Percentiles rank a stretch among this genome's conserved stretches.
phyloP scores from a whole-genome alignment of 176 grass and related monocot species.

The Puya raimondii region DNA sequence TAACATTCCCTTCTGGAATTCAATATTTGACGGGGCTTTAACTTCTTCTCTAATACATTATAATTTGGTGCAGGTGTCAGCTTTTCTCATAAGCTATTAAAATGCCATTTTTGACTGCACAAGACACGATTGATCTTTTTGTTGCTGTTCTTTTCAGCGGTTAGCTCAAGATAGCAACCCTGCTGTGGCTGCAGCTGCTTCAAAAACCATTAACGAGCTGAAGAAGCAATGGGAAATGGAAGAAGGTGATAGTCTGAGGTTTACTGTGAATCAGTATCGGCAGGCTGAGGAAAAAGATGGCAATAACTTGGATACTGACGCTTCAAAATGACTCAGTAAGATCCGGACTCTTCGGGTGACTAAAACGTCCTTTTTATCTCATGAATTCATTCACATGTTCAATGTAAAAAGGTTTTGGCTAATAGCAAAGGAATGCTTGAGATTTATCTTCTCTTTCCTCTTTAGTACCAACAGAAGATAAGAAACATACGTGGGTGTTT shows the following conservation, averaged over 20 bases:
- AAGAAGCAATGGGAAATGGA: conserved; percentile 90
- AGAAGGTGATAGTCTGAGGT: conserved; percentile 86
- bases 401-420: too few species aligned
- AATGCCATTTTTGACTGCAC: not conserved
- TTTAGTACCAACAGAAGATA: too few species aligned
- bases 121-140: conserved; percentile 1
- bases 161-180: conserved; percentile 80
- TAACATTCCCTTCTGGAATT: not conserved
- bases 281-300: conserved; percentile 15
- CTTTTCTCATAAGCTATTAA: not conserved
- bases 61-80: not conserved
- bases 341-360: not conserved
- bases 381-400: too few species aligned
- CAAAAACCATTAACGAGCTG: conserved; percentile 76
- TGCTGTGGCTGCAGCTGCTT: conserved; percentile 59
- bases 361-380: too few species aligned
- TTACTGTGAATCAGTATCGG: conserved; percentile 56
- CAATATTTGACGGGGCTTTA: not conserved
- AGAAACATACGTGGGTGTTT: too few species aligned
- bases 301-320: conserved; percentile 16
- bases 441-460: too few species aligned
- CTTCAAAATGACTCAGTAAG: not conserved
- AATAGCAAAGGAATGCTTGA: too few species aligned
- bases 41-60: not conserved
- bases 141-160: conserved; percentile 40